Base-by-base conservation (phyloP, 2,329 filamentous ascomycete genomes). In the Colletotrichum shisoi region DNA sequence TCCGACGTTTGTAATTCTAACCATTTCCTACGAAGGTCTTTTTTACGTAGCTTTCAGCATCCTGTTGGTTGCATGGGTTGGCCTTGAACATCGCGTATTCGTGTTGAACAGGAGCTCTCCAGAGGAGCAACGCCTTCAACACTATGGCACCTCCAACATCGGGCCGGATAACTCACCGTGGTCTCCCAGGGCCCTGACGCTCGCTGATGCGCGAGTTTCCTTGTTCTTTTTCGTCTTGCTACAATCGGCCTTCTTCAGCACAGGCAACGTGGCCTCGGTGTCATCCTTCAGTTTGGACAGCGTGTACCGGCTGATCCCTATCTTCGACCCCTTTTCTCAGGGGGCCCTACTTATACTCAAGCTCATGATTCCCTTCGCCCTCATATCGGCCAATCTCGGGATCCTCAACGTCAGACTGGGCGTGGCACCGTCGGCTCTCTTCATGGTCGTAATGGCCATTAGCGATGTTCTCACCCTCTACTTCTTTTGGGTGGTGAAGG, bases 401-500 rank as follows among this genome's bases (percentile, higher is more conserved):
- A 91, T 99, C 13, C 83, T 99, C 17, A 99, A 97, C 77, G 89
- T 89, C 72, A 83, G 91, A 7, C 82, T 99, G 0, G 90, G 91
- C 17, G 90, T 99, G 0, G 91, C 93, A 9, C 94, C 93, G 0
- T 93, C 91, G 45, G 92, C 93, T 6, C 81, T 99, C 4, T 97
- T 98, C 80, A 97, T 97, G 90, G 82, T 94, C 2, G 93, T 96
- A 57, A 96, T 97, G 87, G 91, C 91, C 0, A 87, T 96, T 58
- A 94, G 91, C 68, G 95, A 99, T 76, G 87, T 97, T 57, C 84
- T 98, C 76, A 98, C 95, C 3, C 83, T 99, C 59, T 92, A 95
- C 73, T 99, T 99, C 82, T 99, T 99, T 80, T 99, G 92, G 88
- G 92, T 97, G 73, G 95, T 99, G 52, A 91, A 91, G 74, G 95